phyloP scores from a whole-genome alignment of 306 rosid genomes.

The Vigna angularis region DNA sequence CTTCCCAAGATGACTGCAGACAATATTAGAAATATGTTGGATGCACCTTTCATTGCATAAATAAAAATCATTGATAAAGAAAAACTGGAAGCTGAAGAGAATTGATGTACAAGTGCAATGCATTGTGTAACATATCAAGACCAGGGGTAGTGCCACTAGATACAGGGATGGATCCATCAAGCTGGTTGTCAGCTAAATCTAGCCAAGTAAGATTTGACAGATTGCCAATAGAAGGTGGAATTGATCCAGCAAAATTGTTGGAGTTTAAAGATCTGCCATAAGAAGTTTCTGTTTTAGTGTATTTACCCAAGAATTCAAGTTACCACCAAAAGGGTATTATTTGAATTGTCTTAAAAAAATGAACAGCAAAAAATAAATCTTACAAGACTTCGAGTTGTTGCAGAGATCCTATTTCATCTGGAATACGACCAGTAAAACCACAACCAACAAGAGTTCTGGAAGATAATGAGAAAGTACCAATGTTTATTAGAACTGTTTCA shows the following conservation, averaged over 20 bases:
- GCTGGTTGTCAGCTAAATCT: constrained; percentile 44
- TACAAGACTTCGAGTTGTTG: constrained; percentile 56
- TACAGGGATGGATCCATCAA: constrained; percentile 47
- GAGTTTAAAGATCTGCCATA: constrained; percentile 44
- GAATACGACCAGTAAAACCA: constrained; percentile 63
- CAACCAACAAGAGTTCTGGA: constrained; percentile 64
- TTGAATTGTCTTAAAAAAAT: background rate
- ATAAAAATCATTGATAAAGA: constrained; percentile 1
- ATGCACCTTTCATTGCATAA: background rate
- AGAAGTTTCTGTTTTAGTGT: constrained; percentile 1
- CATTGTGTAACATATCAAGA: constrained; percentile 41
- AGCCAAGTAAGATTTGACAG: constrained; percentile 45
- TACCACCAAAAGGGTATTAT: background rate
- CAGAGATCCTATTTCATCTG: constrained; percentile 60
- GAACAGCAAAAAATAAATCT: constrained; percentile 19
- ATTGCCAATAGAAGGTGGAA: constrained; percentile 47
- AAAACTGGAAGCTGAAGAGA: constrained; percentile 18
- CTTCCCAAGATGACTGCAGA: constrained; percentile 61
- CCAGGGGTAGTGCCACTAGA: constrained; percentile 42
- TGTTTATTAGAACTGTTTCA: constrained; percentile 16
- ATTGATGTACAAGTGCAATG: constrained; percentile 46
- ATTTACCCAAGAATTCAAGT: background rate
- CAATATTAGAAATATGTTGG: constrained; percentile 17
- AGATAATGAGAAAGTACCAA: constrained; percentile 5
- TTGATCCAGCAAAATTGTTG: constrained; percentile 37